Evolutionary conservation across 2,329 filamentous ascomycete species (phyloP).

Genomic region (Fusarium pseudonygamai): DNA sequence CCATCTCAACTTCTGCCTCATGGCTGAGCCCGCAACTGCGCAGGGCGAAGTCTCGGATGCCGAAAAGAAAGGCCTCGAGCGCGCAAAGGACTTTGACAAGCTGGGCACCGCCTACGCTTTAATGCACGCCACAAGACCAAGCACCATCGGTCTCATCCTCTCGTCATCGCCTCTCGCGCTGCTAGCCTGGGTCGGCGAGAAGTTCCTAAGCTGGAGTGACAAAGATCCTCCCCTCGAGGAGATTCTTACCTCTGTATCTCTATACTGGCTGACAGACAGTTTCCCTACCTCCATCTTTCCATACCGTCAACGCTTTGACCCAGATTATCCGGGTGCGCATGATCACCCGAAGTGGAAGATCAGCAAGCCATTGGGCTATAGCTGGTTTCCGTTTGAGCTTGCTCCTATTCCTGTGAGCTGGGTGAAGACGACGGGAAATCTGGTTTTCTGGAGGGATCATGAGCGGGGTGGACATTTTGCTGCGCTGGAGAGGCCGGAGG

Average conservation of each 20-base stretch:
- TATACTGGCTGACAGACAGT: neutral
- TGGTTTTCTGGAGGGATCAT: neutral
- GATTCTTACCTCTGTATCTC: neutral
- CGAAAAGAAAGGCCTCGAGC: neutral
- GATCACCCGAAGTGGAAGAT: neutral
- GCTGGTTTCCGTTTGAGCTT: slow-evolving; percentile 8
- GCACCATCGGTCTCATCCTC: neutral
- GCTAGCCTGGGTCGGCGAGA: slow-evolving; percentile 3
- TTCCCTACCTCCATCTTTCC: neutral
- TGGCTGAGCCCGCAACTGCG: neutral
- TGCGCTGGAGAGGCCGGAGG: neutral
- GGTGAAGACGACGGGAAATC: neutral
- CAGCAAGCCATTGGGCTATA: slow-evolving; percentile 1
- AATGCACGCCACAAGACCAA: neutral
- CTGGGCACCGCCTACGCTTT: neutral
- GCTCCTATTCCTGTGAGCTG: slow-evolving; percentile 1
- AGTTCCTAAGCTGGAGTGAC: slow-evolving; percentile 1
- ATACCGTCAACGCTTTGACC: neutral
- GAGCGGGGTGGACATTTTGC: neutral
- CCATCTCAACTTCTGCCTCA: neutral
- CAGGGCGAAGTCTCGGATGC: neutral
- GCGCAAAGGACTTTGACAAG: neutral
- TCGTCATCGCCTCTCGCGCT: slow-evolving; percentile 1
- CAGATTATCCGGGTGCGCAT: fast-evolving
- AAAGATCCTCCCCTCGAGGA: neutral